phyloP scores from a whole-genome alignment of 176 grass and related monocot genomes.

The Coix lacrymajobi region DNA sequence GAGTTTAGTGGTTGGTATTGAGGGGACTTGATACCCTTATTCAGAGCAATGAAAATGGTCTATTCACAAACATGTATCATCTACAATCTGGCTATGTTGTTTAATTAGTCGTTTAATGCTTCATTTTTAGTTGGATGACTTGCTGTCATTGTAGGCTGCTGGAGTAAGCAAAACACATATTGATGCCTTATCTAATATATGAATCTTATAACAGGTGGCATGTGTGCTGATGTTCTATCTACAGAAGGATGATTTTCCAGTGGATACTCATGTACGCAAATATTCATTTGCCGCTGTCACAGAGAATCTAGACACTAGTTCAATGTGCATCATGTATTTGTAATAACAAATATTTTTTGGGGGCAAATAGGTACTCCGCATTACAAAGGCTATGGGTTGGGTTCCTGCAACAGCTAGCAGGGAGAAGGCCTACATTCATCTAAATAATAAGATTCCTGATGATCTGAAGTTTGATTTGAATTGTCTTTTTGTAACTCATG shows the following conservation, averaged over 20 bases:
- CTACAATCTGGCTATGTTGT: neutral
- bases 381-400: slow-evolving; percentile 81
- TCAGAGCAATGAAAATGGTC: neutral
- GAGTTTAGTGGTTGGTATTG: neutral
- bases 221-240: slow-evolving; percentile 95
- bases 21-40: neutral
- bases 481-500: slow-evolving; percentile 86
- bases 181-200: neutral
- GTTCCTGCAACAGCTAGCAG: slow-evolving; percentile 54
- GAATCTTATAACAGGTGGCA: slow-evolving; percentile 49
- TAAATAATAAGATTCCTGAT: slow-evolving; percentile 72
- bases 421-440: slow-evolving; percentile 81
- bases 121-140: neutral
- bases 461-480: slow-evolving; percentile 94
- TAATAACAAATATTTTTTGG: slow-evolving; percentile 4
- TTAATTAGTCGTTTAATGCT: neutral
- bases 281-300: neutral
- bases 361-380: slow-evolving; percentile 62
- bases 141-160: neutral
- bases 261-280: slow-evolving; percentile 75
- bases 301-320: neutral
- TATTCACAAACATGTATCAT: neutral
- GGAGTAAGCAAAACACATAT: slow-evolving; percentile 7
- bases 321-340: neutral
- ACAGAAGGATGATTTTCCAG: slow-evolving; percentile 87